Conservation (phyloP, 139 green algal species). For the Chlorella sorokiniana region DNA sequence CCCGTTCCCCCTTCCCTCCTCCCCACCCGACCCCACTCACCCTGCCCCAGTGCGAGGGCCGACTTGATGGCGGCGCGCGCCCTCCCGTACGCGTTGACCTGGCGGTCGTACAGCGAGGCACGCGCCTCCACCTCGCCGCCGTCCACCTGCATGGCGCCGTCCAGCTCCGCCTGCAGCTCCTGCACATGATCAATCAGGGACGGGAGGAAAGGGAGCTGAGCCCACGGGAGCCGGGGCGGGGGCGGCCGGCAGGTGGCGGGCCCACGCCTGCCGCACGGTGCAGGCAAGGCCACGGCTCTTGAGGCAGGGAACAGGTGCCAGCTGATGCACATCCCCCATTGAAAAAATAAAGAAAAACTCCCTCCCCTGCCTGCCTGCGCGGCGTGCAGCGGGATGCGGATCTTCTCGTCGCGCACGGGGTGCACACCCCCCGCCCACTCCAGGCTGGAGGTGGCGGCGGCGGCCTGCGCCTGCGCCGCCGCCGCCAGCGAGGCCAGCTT, state of each 20-base stretch:
- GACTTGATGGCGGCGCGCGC: slow-evolving; percentile 25
- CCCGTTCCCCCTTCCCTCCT: neutral
- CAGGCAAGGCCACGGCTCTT: too few species aligned
- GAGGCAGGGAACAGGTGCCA: neutral
- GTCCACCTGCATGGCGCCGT: slow-evolving; percentile 41
- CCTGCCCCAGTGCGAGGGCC: slow-evolving; percentile 35
- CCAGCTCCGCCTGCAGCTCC: slow-evolving; percentile 49
- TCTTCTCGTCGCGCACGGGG: slow-evolving; percentile 61
- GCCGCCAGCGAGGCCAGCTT: slow-evolving; percentile 61
- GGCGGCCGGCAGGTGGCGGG: neutral
- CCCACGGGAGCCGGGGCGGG: neutral
- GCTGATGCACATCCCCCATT: neutral
- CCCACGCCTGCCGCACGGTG: too few species aligned
- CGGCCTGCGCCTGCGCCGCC: slow-evolving; percentile 55
- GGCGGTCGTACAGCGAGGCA: slow-evolving; percentile 68
- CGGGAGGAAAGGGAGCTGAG: neutral
- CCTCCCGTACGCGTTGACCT: slow-evolving; percentile 53
- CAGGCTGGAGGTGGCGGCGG: slow-evolving; percentile 57
- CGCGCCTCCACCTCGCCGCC: slow-evolving; percentile 44
- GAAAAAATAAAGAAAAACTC: neutral
- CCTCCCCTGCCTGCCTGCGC: slow-evolving; percentile 18
- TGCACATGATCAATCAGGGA: slow-evolving; percentile 16
- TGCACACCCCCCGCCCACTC: slow-evolving; percentile 64
- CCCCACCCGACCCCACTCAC: neutral
- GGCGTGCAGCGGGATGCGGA: slow-evolving; percentile 52